Base-by-base conservation (phyloP, 192 early-diverging fungal species). In the Podila epicladia region DNA sequence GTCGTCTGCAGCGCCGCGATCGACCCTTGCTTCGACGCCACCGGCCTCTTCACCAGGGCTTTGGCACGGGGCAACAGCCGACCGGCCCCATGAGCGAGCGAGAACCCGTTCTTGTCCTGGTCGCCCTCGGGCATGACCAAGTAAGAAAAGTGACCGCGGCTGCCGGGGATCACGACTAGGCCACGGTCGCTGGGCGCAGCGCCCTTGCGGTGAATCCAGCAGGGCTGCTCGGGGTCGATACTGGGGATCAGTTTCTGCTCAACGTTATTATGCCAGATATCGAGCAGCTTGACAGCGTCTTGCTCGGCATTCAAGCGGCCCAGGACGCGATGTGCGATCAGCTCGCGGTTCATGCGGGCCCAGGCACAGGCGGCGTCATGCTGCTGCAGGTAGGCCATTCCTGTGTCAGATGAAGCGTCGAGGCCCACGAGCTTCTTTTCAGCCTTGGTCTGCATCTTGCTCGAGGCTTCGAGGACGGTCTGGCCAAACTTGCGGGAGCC, bases 241-340 rank as follows among this genome's bases (percentile, higher is more conserved):
- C 51, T 67, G 5, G 65, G 61, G 32, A 65, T 79, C 51, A 57
- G 3, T 38, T 85, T 82, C 59, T 71, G 50, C 53, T 86, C 77
- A 19, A 90, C 83, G 28, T 80, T 82, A 65, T 90, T 90, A 74
- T 90, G 89, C 79, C 88, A 89, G 35, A 90, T 87, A 69, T 90
- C 89, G 17, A 90, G 53, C 28, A 89, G 45, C 53, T 89, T 73
- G 33, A 58, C 60, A 3, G 72, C 74, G 22, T 82, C 73, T 26
- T 72, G 67, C 17, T 76, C 70, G 31, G 78, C 66, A 17, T 69
- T 75, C 51, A 90, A 31, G 13, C 82, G 68, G 11, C 51, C 65
- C 26, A 89, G 68, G 13, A 91, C 75, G 11, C 89, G 77, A 5
- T 84, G 73, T 12, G 86, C 89, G 66, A 91, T 91, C 49, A 89